Evolutionary conservation across 2,329 filamentous ascomycete genomes (phyloP), one percentile per base, ranked within the genome.

Genomic region (Botryosphaeria dothidea): DNA sequence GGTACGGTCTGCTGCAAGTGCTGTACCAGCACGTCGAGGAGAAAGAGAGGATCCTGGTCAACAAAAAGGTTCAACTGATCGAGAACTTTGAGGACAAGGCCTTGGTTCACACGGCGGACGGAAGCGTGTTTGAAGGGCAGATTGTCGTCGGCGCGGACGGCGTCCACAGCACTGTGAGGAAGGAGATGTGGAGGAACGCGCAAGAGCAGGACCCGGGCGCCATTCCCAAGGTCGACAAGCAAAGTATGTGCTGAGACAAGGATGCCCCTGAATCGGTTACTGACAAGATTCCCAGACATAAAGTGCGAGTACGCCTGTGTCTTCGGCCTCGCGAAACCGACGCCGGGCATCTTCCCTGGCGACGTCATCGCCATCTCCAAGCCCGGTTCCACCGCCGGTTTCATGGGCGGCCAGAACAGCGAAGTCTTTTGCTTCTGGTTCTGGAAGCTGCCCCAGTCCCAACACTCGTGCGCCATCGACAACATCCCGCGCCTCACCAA

Each of bases 1-100:
- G 65, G 25, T 45, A 63, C 9, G 15, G 36, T 17, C 27, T 65
- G n/a, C 36, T 62, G 15, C 31, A 69, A 56, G 68, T 68, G 8
- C 52, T 75, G 5, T 71, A 71, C 46, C 62, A 71, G 5, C 67
- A 68, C 5, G 67, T 71, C 38, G 48, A 66, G 8, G 68, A 73
- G 43, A 69, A 71, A 21, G 63, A 65, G 21, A 69, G 66, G 57
- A n/a, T 73, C 7, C 19, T 69, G 3, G 67, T 69, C 7, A 64
- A 63, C 3, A 66, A 71, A 49, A 48, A 29, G 9, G 60, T 62
- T 6, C 34, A 15, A 15, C 23, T 9, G 6, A 51, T 62, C 25
- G 43, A 48, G 45, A 17, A 38, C 31, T 36, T 17, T 17, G 51
- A 56, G 21, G 31, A 21, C 19, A 25, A 21, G 6, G 38, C 41